Evolutionary conservation across 495 filamentous ascomycete genomes (phyloP).

Genomic region (Oidiodendron maius): DNA sequence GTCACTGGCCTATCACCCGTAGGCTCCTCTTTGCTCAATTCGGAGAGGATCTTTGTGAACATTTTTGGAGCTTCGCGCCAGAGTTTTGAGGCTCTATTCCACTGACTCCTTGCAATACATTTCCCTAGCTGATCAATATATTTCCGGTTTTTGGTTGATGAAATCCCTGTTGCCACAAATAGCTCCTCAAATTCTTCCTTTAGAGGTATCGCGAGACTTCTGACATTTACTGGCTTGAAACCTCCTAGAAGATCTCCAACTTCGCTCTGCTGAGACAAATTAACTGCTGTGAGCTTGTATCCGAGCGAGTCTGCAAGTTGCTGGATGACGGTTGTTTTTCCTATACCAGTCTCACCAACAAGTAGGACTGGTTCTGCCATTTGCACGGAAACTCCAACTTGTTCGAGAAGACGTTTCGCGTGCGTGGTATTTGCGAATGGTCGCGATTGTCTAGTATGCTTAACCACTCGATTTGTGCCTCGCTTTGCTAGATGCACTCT

Average conservation of each 20-base stretch:
- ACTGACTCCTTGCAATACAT: conserved; percentile 73
- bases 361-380: conserved; percentile 84
- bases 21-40: conserved; percentile 29
- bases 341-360: conserved; percentile 96
- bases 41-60: conserved; percentile 66
- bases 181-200: conserved; percentile 91
- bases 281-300: conserved; percentile 80
- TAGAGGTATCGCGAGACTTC: conserved; percentile 80
- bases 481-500: conserved; percentile 51
- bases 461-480: conserved; percentile 34
- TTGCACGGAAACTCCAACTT: conserved; percentile 74
- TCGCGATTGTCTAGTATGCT: conserved; percentile 31
- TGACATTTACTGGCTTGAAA: conserved; percentile 89
- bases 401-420: conserved; percentile 68
- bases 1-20: conserved; percentile 32
- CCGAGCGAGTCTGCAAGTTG: conserved; percentile 79
- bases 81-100: conserved; percentile 72
- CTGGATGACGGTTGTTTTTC: conserved; percentile 94
- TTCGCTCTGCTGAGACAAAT: conserved; percentile 96
- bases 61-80: conserved; percentile 87
- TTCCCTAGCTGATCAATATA: conserved; percentile 77
- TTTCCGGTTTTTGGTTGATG: conserved; percentile 74
- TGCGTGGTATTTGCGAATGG: conserved; percentile 73
- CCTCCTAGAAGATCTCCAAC: conserved; percentile 88
- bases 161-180: conserved; percentile 76